phyloP scores from a whole-genome alignment of 2,329 filamentous ascomycete genomes.

The Ophiosphaerella korrae region DNA sequence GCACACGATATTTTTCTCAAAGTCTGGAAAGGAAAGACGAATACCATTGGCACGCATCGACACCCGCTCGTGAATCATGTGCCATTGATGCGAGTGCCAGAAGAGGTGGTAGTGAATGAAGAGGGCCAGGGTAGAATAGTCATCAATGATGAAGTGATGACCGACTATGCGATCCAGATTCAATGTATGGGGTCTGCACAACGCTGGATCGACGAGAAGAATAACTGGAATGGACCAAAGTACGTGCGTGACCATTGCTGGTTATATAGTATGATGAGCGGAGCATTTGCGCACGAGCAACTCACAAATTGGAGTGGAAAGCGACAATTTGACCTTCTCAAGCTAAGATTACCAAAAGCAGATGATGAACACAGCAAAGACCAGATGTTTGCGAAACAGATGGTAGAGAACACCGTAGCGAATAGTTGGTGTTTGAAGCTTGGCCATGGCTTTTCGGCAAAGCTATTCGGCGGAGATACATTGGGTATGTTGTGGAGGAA shows the following conservation, averaged over 20 bases:
- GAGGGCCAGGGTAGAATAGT: conserved; percentile 41
- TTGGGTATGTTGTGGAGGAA: conserved; percentile 61
- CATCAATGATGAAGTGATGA: conserved; percentile 52
- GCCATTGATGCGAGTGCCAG: conserved; percentile 52
- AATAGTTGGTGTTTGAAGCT: conserved; percentile 62
- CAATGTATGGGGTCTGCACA: conserved; percentile 59
- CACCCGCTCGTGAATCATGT: conserved; percentile 59
- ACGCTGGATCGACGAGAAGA: conserved; percentile 57
- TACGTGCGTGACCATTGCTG: conserved; percentile 51
- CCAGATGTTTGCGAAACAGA: conserved; percentile 55
- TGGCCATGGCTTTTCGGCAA: conserved; percentile 59
- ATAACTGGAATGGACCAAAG: conserved; percentile 60
- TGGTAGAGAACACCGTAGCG: conserved; percentile 58
- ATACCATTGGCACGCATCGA: conserved; percentile 50
- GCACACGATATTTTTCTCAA: conserved; percentile 58
- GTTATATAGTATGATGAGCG: conserved; percentile 28
- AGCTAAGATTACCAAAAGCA: conserved; percentile 45
- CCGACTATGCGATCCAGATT: conserved; percentile 64
- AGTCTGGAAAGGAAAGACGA: conserved; percentile 54
- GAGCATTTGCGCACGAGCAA: conserved; percentile 47
- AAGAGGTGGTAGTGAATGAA: conserved; percentile 37
- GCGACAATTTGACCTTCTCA: conserved; percentile 59
- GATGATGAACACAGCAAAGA: conserved; percentile 52
- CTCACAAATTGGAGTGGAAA: conserved; percentile 58
- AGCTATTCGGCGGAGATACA: conserved; percentile 54